These are phyloP conservation scores for Rhodotorula diobovata DNA, from an alignment of 768 basidiomycete species.

Conservation along the genomic window DNA sequence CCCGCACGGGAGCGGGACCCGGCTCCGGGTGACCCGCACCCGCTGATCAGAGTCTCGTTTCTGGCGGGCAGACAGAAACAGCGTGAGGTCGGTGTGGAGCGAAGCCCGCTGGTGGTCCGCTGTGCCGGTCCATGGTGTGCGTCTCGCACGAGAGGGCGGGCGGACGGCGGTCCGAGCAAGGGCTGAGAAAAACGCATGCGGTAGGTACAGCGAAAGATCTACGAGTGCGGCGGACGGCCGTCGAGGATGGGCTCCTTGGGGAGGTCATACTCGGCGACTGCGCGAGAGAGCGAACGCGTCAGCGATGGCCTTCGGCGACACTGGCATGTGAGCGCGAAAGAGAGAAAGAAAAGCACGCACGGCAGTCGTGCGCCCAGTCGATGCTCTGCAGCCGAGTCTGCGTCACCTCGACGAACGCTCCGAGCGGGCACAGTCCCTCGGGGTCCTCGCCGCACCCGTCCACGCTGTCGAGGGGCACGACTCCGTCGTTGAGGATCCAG, in stretches of 20 bases:
- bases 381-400: slow-evolving; percentile 61
- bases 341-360: slow-evolving; percentile 11
- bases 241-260: slow-evolving; percentile 5
- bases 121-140: too few relatives aligned
- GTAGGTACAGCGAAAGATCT: background rate
- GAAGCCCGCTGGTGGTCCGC: too few relatives aligned
- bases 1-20: too few relatives aligned
- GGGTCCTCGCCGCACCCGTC: slow-evolving; percentile 66
- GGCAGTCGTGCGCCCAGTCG: slow-evolving; percentile 72
- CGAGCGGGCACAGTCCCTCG: slow-evolving; percentile 72
- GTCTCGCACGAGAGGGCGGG: too few relatives aligned
- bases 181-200: too few relatives aligned
- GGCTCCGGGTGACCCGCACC: too few relatives aligned
- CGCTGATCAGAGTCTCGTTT: too few relatives aligned
- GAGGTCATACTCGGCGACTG: slow-evolving; percentile 10
- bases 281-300: background rate
- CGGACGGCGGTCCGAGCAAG: too few relatives aligned
- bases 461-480: slow-evolving; percentile 72
- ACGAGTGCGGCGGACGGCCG: slow-evolving; percentile 8
- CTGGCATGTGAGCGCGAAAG: too few relatives aligned
- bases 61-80: too few relatives aligned
- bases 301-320: too few relatives aligned
- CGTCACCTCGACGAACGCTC: slow-evolving; percentile 66
- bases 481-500: slow-evolving; percentile 81
- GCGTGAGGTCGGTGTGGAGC: too few relatives aligned